A percentile compares a stretch with the other conserved stretches of the same genome.
Conservation (phyloP, 2,329 filamentous ascomycete species). For the Ceratocystis destructans region DNA sequence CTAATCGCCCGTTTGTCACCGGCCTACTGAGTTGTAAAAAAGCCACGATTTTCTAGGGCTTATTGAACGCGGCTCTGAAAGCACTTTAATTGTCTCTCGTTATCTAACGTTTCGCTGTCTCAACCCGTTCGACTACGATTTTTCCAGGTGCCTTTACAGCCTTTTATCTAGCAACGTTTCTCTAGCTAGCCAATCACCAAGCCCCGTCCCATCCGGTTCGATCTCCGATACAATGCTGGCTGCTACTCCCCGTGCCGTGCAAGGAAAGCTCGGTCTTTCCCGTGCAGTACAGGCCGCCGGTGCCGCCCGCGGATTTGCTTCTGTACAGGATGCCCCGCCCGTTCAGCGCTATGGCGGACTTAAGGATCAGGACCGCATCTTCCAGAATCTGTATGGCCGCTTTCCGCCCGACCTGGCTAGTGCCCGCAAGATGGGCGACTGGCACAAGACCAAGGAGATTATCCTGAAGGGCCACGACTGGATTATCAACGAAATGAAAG, state of each 20-base stretch:
- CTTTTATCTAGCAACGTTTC: not conserved
- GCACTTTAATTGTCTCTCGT: not conserved
- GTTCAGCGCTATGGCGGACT: slow-evolving; percentile 72
- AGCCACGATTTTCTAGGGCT: not conserved
- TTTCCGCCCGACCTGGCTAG: slow-evolving; percentile 83
- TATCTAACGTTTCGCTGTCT: too few relatives aligned
- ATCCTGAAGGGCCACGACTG: slow-evolving; percentile 90
- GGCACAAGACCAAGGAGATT: slow-evolving; percentile 99
- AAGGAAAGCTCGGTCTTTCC: slow-evolving; percentile 25
- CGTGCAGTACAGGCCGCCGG: slow-evolving; percentile 30
- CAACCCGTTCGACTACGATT: not conserved
- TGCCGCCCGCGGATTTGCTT: slow-evolving; percentile 57
- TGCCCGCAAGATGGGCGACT: slow-evolving; percentile 96
- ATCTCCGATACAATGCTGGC: slow-evolving; percentile 31
- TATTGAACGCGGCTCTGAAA: not conserved
- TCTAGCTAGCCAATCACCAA: slow-evolving; percentile 19
- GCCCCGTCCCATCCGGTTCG: slow-evolving; percentile 23
- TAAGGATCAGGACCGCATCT: slow-evolving; percentile 94
- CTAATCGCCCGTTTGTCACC: not conserved
- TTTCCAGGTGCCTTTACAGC: not conserved
- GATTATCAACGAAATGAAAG: slow-evolving; percentile 96
- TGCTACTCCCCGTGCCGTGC: slow-evolving; percentile 31
- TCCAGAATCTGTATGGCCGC: slow-evolving; percentile 94
- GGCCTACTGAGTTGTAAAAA: not conserved
- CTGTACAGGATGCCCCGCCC: slow-evolving; percentile 51